phyloP scores from a whole-genome alignment of 176 grass and related monocot species.

The Chrysopogon serrulatus region DNA sequence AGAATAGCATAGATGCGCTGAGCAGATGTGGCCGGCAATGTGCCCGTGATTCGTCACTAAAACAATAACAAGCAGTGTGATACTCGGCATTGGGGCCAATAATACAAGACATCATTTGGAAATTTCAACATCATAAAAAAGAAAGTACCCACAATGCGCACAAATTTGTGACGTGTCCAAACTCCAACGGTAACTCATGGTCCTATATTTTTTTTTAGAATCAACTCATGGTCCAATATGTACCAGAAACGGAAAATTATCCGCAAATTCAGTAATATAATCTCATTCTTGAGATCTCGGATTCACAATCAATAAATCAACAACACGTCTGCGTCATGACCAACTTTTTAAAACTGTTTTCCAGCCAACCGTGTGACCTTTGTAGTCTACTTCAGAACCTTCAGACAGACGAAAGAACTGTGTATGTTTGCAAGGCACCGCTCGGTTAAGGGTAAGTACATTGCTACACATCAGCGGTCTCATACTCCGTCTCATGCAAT shows the following conservation, averaged over 20 bases:
- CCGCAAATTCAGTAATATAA: neutral
- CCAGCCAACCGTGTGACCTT: neutral
- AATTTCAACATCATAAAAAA: neutral
- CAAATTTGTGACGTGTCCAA: neutral
- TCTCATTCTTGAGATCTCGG: neutral
- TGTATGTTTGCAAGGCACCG: neutral
- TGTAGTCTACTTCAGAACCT: neutral
- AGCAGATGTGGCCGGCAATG: neutral
- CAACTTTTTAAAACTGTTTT: neutral
- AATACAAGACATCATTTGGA: neutral
- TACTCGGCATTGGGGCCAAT: neutral
- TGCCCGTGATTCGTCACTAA: conserved; percentile 1
- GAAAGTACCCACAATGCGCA: neutral
- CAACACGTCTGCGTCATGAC: neutral
- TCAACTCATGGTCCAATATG: too few species aligned
- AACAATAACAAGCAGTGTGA: neutral
- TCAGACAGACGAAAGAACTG: conserved; percentile 12
- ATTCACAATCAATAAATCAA: neutral
- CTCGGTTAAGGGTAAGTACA: too few species aligned
- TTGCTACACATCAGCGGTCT: too few species aligned
- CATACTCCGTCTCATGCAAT: too few species aligned
- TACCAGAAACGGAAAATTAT: too few species aligned
- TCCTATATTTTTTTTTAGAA: too few species aligned
- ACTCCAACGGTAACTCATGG: neutral
- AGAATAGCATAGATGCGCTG: neutral